Percentiles rank a stretch among this genome's conserved stretches.
Conservation (phyloP, 345 rosid genomes). For the Populus davidiana region DNA sequence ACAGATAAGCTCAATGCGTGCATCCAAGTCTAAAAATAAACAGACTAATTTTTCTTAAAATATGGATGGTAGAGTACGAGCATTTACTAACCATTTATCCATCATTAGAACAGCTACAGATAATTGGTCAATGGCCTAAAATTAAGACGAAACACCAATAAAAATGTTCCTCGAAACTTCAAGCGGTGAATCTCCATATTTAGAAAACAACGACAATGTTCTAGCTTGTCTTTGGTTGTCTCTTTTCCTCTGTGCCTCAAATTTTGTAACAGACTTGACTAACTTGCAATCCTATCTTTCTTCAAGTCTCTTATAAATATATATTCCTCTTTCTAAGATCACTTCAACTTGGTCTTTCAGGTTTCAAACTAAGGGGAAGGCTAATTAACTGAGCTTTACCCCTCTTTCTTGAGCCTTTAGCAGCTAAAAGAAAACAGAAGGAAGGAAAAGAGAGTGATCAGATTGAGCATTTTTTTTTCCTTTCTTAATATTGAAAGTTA, state of each 20-base stretch:
- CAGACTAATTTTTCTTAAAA: neutral
- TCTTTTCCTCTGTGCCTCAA: constrained; percentile 9
- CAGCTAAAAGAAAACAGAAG: neutral
- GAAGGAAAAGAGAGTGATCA: neutral
- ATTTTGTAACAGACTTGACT: constrained; percentile 13
- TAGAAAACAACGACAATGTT: constrained; percentile 5
- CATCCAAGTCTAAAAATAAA: neutral
- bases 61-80: neutral
- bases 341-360: neutral
- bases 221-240: neutral
- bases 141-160: neutral
- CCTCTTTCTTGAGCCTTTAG: constrained; percentile 5
- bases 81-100: neutral
- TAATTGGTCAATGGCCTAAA: neutral
- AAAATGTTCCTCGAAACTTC: neutral
- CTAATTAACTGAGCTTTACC: neutral
- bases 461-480: neutral
- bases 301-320: neutral
- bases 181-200: neutral
- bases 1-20: neutral
- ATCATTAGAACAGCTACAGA: neutral
- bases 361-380: neutral
- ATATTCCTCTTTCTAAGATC: neutral
- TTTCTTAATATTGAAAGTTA: neutral
- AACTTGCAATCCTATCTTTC: neutral